phyloP scores from a whole-genome alignment of 2,329 filamentous ascomycete genomes.

The Aspergillus thermomutatus region DNA sequence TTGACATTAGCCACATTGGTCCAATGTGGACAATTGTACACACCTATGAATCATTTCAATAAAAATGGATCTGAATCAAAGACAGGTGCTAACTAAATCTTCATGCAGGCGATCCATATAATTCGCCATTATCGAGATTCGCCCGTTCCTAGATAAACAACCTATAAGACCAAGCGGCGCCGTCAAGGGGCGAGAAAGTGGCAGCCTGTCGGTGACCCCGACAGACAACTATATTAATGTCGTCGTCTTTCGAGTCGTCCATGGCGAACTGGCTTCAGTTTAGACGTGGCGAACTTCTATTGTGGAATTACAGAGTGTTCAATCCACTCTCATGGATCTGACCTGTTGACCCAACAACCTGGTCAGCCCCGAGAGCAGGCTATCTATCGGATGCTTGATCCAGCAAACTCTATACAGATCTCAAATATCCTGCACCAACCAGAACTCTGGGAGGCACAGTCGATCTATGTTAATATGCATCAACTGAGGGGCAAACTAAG shows the following conservation, averaged over 20 bases:
- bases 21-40: not conserved
- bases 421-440: constrained; percentile 12
- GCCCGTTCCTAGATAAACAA: not conserved
- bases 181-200: not conserved
- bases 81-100: not conserved
- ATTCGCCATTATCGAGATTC: not conserved
- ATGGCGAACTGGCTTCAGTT: not conserved
- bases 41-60: not conserved
- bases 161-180: not conserved
- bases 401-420: constrained; percentile 12
- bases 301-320: not conserved
- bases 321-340: not conserved
- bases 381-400: constrained; percentile 5
- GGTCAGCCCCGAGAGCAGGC: constrained; percentile 15
- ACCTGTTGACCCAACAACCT: constrained; percentile 14
- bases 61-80: not conserved
- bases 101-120: not conserved
- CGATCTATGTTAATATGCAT: not conserved
- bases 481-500: not conserved
- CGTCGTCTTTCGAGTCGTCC: not conserved
- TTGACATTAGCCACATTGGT: not conserved
- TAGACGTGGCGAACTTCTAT: not conserved
- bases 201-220: not conserved
- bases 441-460: not conserved
- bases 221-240: not conserved